These are phyloP conservation scores for Mycena indigotica DNA, from an alignment of 768 basidiomycete genomes.

Conservation along the genomic window DNA sequence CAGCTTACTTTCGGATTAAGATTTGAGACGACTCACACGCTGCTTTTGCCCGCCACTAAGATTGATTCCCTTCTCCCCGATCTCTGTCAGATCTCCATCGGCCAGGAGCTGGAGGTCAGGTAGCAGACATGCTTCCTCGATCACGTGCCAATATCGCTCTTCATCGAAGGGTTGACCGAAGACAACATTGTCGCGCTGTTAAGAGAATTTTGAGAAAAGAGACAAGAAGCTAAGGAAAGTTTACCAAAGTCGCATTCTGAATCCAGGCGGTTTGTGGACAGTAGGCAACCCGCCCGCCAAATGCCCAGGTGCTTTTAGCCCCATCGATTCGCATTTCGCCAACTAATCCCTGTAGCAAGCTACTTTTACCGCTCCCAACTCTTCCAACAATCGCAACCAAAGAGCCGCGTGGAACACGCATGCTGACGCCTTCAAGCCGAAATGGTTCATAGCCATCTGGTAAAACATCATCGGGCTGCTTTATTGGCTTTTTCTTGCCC, in stretches of 20 bases:
- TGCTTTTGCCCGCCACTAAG: conserved; percentile 69
- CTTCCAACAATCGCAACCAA: conserved; percentile 68
- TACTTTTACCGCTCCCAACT: conserved; percentile 71
- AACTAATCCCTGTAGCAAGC: conserved; percentile 62
- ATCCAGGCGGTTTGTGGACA: conserved; percentile 80
- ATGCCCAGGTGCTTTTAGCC: conserved; percentile 46
- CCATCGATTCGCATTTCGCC: conserved; percentile 66
- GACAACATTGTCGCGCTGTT: conserved; percentile 62
- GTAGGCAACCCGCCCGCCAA: conserved; percentile 69
- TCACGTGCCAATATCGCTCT: conserved; percentile 63
- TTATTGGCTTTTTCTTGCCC: not conserved
- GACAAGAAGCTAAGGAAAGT: conserved; percentile 18
- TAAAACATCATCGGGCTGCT: conserved; percentile 9
- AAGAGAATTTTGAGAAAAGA: conserved; percentile 1
- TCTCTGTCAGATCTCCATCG: conserved; percentile 72
- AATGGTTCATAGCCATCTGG: conserved; percentile 41
- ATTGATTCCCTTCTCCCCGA: conserved; percentile 46
- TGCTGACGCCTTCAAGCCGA: conserved; percentile 48
- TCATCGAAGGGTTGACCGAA: conserved; percentile 70
- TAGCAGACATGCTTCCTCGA: conserved; percentile 59
- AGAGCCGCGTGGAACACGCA: conserved; percentile 56
- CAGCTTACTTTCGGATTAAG: not conserved
- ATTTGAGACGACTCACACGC: conserved; percentile 36
- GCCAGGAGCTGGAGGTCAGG: conserved; percentile 66
- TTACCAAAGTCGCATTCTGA: conserved; percentile 63